Evolutionary conservation across 2,329 filamentous ascomycete genomes (phyloP), one percentile per base, ranked within the genome.

Genomic region (Pseudocercospora vitis): DNA sequence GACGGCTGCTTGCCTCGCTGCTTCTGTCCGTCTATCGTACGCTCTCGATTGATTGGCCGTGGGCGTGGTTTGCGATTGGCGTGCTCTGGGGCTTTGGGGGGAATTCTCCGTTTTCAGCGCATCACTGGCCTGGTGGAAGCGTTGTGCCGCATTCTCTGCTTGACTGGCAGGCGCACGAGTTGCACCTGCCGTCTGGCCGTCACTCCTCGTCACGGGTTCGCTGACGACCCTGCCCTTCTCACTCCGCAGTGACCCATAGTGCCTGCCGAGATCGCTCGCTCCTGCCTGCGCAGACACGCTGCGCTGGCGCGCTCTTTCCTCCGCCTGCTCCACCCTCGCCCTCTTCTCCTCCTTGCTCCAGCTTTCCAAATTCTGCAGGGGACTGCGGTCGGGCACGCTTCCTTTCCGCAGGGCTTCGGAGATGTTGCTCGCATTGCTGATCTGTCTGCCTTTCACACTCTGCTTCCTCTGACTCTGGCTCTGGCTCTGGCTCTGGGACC

Each of bases 311-410:
- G 86, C 81, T 37, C 82, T 81, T 62, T 84, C 79, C 70, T 96
- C 92, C 4, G 90, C 90, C 64, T 92, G 88, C 68, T 91, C 82
- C 3, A 92, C 84, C 42, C 89, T 82, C 7, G 91, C 90, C 60
- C 92, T 82, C 71, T 95, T 95, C 73, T 96, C 91, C 73, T 96
- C 91, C 71, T 96, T 97, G 70, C 88, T 96, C 71, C 96, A 92
- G 67, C 89, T 83, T 76, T 99, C 92, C 62, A 99, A 82, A 76
- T 87, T 94, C 72, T 99, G 92, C 48, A 99, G 80, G 48, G 95
- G 94, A 59, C 92, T 97, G 65, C 88, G 84, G 69, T 95, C 87
- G 53, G 86, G 81, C 66, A 92, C 88, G 73, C 88, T 83, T 51
- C 79, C 76, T 55, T 70, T 66, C 58, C 71, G 62, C 21, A 63